Percentiles rank a stretch among this genome's conserved stretches.
phyloP scores from a whole-genome alignment of 2,329 filamentous ascomycete genomes.

The Calonectria crousiana region DNA sequence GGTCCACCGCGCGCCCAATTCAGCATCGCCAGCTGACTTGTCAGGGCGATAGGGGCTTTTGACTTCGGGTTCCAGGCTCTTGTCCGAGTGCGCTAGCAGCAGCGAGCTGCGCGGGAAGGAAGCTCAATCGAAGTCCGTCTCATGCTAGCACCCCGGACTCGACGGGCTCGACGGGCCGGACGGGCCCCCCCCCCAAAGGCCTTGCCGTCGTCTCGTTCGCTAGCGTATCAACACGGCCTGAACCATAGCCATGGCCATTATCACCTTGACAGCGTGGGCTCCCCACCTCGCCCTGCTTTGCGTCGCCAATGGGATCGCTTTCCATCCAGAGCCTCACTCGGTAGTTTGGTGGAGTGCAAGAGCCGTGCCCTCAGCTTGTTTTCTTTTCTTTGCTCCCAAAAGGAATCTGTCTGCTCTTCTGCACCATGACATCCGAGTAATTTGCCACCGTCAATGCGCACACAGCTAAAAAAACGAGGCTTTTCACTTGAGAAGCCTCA shows the following conservation, averaged over 20 bases:
- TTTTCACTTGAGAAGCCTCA: not conserved
- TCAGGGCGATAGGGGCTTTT: not conserved
- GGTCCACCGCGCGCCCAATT: not conserved
- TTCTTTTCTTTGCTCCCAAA: not conserved
- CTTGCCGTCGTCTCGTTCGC: not conserved
- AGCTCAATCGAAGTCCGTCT: not conserved
- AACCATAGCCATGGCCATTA: not conserved
- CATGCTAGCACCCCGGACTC: not conserved
- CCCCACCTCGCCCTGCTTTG: not conserved
- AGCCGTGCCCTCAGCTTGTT: not conserved
- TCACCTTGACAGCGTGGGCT: not conserved
- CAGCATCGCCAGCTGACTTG: not conserved
- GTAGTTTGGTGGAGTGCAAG: not conserved
- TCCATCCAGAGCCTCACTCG: not conserved
- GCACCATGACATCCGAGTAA: not conserved
- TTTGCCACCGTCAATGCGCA: not conserved
- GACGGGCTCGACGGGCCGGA: constrained; percentile 1
- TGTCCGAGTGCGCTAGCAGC: not conserved
- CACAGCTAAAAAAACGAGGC: not conserved
- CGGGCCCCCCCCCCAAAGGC: not conserved
- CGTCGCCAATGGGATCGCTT: not conserved
- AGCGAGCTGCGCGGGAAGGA: not conserved
- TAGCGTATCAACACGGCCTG: not conserved
- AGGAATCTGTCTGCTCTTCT: not conserved
- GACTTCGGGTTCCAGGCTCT: not conserved